These are phyloP conservation scores for Penicillium nucicola DNA, from an alignment of 495 filamentous ascomycete genomes.

Conservation along the genomic window DNA sequence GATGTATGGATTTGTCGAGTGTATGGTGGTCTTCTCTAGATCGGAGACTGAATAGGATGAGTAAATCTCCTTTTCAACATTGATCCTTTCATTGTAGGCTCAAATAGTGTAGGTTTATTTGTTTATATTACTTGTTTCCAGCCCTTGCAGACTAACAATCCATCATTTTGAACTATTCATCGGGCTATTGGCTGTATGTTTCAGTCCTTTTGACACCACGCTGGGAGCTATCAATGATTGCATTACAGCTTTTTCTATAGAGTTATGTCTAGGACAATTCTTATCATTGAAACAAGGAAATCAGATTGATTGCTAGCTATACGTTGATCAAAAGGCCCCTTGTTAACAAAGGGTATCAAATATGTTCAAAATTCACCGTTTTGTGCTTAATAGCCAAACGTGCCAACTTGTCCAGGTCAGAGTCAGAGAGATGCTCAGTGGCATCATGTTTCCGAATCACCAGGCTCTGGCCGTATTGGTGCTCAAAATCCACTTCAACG, in stretches of 20 bases:
- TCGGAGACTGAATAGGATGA: constrained; percentile 22
- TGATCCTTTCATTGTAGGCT: too few species aligned
- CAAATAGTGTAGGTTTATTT: neutral
- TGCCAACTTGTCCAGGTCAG: constrained; percentile 7
- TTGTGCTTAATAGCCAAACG: constrained; percentile 1
- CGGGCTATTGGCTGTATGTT: too few species aligned
- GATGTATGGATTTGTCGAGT: constrained; percentile 22
- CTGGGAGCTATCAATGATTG: too few species aligned
- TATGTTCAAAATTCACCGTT: neutral
- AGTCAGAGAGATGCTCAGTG: neutral
- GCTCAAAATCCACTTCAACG: neutral
- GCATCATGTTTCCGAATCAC: neutral
- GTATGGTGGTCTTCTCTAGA: constrained; percentile 12
- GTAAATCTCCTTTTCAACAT: neutral
- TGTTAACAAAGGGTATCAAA: neutral
- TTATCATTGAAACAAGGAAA: too few species aligned
- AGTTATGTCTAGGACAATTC: too few species aligned
- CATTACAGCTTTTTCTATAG: too few species aligned
- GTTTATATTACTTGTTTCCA: neutral
- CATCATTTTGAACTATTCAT: too few species aligned
- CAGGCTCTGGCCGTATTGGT: neutral
- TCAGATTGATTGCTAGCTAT: too few species aligned
- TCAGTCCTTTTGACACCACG: too few species aligned
- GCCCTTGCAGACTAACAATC: too few species aligned
- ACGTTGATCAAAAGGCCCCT: too few species aligned